A percentile compares a stretch with the other conserved stretches of the same genome.
Evolutionary conservation across 2,329 filamentous ascomycete species (phyloP).

Genomic region (Cryoendolithus antarcticus): DNA sequence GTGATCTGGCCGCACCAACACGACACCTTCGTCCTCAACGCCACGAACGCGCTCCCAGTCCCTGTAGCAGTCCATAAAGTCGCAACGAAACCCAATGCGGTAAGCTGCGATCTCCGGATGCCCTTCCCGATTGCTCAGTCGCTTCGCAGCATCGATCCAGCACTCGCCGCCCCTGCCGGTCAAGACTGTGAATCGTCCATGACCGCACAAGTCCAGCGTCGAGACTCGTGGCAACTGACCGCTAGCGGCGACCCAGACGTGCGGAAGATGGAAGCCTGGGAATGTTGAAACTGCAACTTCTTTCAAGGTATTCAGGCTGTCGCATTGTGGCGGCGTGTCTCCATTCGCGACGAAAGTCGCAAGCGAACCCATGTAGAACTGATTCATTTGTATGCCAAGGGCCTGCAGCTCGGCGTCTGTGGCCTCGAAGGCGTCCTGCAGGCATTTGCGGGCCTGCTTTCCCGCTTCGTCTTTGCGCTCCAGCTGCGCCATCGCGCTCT

Average conservation of each 20-base stretch:
- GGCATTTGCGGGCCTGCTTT: constrained; percentile 24
- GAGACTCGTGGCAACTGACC: constrained; percentile 36
- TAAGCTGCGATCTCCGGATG: constrained; percentile 32
- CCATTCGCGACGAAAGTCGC: constrained; percentile 18
- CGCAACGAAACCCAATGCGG: constrained; percentile 35
- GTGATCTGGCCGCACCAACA: constrained; percentile 46
- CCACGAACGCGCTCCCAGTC: constrained; percentile 42
- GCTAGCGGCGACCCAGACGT: constrained; percentile 45
- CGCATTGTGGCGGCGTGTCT: neutral
- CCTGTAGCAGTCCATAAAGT: constrained; percentile 47
- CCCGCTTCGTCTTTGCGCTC: neutral
- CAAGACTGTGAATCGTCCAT: constrained; percentile 32
- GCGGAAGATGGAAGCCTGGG: constrained; percentile 46
- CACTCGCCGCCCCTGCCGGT: constrained; percentile 41
- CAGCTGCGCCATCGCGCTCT: neutral
- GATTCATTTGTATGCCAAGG: constrained; percentile 46
- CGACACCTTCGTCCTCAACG: constrained; percentile 43
- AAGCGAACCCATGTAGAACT: constrained; percentile 34
- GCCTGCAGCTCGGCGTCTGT: constrained; percentile 30
- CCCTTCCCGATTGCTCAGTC: constrained; percentile 25
- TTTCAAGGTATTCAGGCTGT: constrained; percentile 8
- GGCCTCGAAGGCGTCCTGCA: constrained; percentile 5
- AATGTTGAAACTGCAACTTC: constrained; percentile 38
- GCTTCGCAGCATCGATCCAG: constrained; percentile 40
- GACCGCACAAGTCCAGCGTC: constrained; percentile 46